Percentiles rank a stretch among this genome's conserved stretches.
phyloP scores from a whole-genome alignment of 306 rosid species.

The Geum urbanum region DNA sequence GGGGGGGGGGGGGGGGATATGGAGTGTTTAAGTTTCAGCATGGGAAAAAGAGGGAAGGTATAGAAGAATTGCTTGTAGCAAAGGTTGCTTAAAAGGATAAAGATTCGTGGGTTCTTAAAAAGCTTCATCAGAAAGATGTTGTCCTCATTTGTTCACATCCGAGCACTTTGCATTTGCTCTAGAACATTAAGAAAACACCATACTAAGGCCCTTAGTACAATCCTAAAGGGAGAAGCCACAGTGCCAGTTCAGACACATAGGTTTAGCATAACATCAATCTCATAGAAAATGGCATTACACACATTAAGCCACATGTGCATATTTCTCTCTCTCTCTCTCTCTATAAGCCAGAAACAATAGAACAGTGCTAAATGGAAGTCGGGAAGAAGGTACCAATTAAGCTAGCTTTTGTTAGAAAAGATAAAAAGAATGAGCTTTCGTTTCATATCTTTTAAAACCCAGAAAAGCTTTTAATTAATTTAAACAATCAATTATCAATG shows the following conservation, averaged over 20 bases:
- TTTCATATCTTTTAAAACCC: neutral
- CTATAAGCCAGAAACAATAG: neutral
- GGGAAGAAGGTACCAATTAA: neutral
- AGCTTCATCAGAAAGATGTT: conserved; percentile 28
- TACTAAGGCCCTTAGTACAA: neutral
- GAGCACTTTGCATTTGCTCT: neutral
- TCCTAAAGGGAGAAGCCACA: conserved; percentile 10
- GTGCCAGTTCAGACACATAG: conserved; percentile 16
- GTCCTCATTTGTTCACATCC: conserved; percentile 13
- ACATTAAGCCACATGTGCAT: neutral
- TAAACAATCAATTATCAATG: neutral
- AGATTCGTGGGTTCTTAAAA: conserved; percentile 52
- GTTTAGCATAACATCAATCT: neutral
- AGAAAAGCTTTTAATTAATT: neutral
- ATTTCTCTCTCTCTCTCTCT: neutral
- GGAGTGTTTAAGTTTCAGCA: conserved; percentile 15
- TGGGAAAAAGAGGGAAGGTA: conserved; percentile 28
- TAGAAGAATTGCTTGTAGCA: conserved; percentile 71
- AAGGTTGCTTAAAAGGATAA: conserved; percentile 77
- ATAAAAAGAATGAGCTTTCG: neutral
- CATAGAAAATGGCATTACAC: neutral
- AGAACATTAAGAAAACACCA: neutral
- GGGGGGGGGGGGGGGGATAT: no score
- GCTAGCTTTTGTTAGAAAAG: conserved; percentile 5
- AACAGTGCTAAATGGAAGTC: neutral